Evolutionary conservation across 1,284 basidiomycete species (phyloP).

Genomic region (Marasmius tenuissimus): DNA sequence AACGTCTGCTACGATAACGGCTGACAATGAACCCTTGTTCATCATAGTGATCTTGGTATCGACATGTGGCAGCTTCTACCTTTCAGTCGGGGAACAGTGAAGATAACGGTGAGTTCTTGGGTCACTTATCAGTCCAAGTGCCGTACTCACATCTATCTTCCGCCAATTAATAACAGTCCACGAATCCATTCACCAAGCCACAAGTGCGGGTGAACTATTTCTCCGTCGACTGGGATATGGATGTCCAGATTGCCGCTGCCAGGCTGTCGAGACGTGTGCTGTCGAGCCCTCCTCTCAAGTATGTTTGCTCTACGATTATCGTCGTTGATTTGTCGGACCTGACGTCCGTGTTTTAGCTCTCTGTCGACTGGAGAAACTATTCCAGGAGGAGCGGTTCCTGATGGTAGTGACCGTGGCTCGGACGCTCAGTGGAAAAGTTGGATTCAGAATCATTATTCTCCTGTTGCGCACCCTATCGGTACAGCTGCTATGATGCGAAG

Average conservation of each 20-base stretch:
- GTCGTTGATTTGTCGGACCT: neutral
- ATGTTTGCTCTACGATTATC: constrained; percentile 7
- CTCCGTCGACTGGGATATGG: constrained; percentile 44
- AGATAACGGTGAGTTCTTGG: constrained; percentile 37
- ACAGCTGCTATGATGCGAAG: constrained; percentile 3
- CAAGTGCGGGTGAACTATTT: constrained; percentile 50
- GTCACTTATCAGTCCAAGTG: neutral
- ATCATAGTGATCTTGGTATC: constrained; percentile 42
- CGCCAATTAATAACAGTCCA: constrained; percentile 28
- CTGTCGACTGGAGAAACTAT: constrained; percentile 37
- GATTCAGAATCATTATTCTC: constrained; percentile 5
- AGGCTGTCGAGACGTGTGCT: constrained; percentile 46
- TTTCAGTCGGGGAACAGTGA: constrained; percentile 51
- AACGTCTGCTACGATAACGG: neutral
- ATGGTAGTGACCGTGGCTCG: constrained; percentile 33
- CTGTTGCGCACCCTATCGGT: constrained; percentile 1
- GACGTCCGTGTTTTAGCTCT: neutral
- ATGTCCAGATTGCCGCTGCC: constrained; percentile 48
- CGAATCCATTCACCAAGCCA: constrained; percentile 46
- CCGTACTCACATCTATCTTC: neutral
- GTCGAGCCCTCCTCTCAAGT: constrained; percentile 39
- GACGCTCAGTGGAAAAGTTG: constrained; percentile 15
- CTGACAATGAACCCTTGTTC: neutral
- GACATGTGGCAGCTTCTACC: constrained; percentile 54
- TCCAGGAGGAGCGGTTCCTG: constrained; percentile 40